Evolutionary conservation across 2,329 filamentous ascomycete genomes (phyloP), one percentile per base, ranked within the genome.

Genomic region (Neofusicoccum laricinum): DNA sequence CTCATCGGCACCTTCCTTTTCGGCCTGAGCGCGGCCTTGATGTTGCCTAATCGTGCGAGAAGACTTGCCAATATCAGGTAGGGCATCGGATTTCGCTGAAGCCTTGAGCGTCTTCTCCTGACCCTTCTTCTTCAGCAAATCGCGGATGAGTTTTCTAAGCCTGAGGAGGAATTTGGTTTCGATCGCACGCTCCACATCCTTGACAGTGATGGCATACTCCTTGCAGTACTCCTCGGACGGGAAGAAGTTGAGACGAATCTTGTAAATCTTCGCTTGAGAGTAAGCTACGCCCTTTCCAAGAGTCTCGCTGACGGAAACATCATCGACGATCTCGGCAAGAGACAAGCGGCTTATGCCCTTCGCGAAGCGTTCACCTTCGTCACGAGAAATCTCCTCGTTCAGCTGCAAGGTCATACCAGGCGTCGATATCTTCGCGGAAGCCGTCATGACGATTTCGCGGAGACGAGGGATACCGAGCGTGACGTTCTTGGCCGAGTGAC

Each of bases 371-470:
- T 93, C 88, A 8, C 87, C 88, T 62, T 93, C 86, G 4, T 87
- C 84, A 38, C 84, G 80, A 1, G 87, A 83, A 40, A 97, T 79
- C 70, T 93, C 90, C 21, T 88, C 82, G 70, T 90, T 90, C 34
- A 96, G 83, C 50, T 90, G 85, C 17, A 98, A 82, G 0, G 91
- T 95, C 92, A 96, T 97, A 4, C 88, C 87, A 1, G 95, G 95
- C 0, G 95, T 99, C 43, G 92, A 91, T 67, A 98, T 97, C 50
- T 90, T 86, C 59, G 88, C 86, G 74, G 91, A 95, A 30, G 95
- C 95, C 55, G 95, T 98, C 95, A 99, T 99, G 69, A 99, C 86
- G 71, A 99, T 97, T 85, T 99, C 95, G 80, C 95, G 86, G 19
- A 99, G 85, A 80, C 95, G 92, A 65, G 95, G 95, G 74, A 99